phyloP scores from a whole-genome alignment of 2,329 filamentous ascomycete species.

The Tolypocladium capitatum region DNA sequence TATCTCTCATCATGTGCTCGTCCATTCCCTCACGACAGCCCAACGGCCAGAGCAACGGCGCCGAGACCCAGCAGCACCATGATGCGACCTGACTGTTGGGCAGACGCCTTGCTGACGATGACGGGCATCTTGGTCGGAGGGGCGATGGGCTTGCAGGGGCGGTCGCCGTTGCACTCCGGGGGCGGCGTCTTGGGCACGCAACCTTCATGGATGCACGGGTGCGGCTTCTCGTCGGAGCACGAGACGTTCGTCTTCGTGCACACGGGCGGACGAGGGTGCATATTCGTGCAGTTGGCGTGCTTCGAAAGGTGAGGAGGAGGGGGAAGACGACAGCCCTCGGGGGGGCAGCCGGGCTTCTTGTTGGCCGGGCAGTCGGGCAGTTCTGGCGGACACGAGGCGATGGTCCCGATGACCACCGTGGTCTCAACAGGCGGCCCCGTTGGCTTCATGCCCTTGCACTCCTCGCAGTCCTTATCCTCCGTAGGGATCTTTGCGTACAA shows the following conservation, averaged over 20 bases:
- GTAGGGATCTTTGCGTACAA: slow-evolving; percentile 4
- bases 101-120: slow-evolving; percentile 3
- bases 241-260: neutral
- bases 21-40: neutral
- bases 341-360: neutral
- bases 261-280: neutral
- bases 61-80: slow-evolving; percentile 1
- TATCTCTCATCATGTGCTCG: neutral
- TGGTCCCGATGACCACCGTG: too few species aligned
- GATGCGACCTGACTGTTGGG: neutral
- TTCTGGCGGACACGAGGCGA: too few species aligned
- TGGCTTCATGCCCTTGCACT: neutral
- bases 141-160: neutral
- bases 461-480: neutral
- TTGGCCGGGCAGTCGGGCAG: too few species aligned
- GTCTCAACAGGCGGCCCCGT: neutral
- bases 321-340: neutral
- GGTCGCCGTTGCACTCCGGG: too few species aligned
- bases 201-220: neutral
- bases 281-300: neutral
- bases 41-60: slow-evolving; percentile 1
- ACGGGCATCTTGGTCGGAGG: neutral
- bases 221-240: neutral
- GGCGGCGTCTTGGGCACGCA: neutral
- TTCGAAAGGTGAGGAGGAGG: neutral